phyloP scores from a whole-genome alignment of 768 basidiomycete genomes.

The Lyophyllum semitale region DNA sequence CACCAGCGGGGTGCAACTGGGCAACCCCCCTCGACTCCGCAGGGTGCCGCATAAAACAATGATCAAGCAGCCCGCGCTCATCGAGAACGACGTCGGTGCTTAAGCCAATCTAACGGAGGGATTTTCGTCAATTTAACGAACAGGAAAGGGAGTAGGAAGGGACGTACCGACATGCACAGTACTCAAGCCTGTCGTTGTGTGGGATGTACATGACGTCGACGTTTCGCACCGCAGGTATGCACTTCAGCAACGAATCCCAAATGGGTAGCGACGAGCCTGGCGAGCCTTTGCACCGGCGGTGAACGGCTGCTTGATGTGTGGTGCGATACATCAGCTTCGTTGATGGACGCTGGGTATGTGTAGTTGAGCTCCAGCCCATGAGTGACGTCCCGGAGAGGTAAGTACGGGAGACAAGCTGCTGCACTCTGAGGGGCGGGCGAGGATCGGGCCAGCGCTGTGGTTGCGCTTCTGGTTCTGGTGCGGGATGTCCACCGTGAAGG shows the following conservation, averaged over 20 bases:
- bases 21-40: conserved; percentile 36
- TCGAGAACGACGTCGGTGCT: conserved; percentile 19
- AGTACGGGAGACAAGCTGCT: background rate
- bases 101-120: background rate
- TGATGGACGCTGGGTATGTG: background rate
- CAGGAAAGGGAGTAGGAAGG: too few species aligned
- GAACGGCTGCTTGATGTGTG: too few species aligned
- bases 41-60: conserved; percentile 34
- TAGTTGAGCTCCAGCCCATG: background rate
- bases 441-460: conserved; percentile 5
- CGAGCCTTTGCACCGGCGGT: background rate
- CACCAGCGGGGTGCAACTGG: conserved; percentile 29
- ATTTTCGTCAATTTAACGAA: background rate
- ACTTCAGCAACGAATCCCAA: background rate
- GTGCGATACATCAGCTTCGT: too few species aligned
- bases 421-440: background rate
- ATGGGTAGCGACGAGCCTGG: background rate
- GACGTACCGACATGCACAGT: conserved; percentile 40
- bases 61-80: conserved; percentile 30
- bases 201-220: conserved; percentile 41
- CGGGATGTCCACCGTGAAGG: background rate
- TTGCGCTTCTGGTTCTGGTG: background rate
- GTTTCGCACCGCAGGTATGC: background rate
- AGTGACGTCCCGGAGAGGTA: background rate
- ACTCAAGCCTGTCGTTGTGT: conserved; percentile 30